phyloP scores from a whole-genome alignment of 2,329 filamentous ascomycete species.

The Pseudogymnoascus sp. region DNA sequence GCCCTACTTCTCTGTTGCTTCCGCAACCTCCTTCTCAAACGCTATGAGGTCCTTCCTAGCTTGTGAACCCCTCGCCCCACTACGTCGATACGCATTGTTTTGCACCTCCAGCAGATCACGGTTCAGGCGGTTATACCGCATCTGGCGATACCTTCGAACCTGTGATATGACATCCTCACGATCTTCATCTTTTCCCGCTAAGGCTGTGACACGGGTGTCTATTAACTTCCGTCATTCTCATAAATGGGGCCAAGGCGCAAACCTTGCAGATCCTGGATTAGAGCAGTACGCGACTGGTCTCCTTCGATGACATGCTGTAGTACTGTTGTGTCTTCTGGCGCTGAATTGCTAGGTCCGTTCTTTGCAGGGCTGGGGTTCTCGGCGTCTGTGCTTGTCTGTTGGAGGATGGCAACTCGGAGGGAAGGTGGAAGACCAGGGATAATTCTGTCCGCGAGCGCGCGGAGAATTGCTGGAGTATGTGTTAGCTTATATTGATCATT shows the following conservation, averaged over 20 bases:
- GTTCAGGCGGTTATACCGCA: conserved; percentile 55
- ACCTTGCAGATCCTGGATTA: conserved; percentile 10
- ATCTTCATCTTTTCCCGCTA: conserved; percentile 52
- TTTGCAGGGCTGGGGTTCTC: conserved; percentile 30
- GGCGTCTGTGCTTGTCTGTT: conserved; percentile 46
- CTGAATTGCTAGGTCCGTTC: conserved; percentile 13
- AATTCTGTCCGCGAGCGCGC: conserved; percentile 67
- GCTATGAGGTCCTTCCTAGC: conserved; percentile 67
- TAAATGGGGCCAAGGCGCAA: not conserved
- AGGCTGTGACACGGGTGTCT: conserved; percentile 29
- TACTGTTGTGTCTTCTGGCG: not conserved
- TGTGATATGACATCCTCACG: conserved; percentile 47
- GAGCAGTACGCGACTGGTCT: conserved; percentile 11
- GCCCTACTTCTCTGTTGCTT: conserved; percentile 33
- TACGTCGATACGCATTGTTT: conserved; percentile 65
- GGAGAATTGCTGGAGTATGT: conserved; percentile 49
- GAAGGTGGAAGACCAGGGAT: conserved; percentile 66
- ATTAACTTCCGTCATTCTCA: not conserved
- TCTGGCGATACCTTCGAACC: conserved; percentile 49
- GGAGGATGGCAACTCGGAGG: conserved; percentile 58
- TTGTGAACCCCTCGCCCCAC: conserved; percentile 64
- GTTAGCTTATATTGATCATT: conserved; percentile 2
- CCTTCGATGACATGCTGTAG: not conserved
- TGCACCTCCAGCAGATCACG: conserved; percentile 59
- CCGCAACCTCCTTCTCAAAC: conserved; percentile 57